Conservation (phyloP, 441 rosid genomes). For the Geranium incanum region DNA sequence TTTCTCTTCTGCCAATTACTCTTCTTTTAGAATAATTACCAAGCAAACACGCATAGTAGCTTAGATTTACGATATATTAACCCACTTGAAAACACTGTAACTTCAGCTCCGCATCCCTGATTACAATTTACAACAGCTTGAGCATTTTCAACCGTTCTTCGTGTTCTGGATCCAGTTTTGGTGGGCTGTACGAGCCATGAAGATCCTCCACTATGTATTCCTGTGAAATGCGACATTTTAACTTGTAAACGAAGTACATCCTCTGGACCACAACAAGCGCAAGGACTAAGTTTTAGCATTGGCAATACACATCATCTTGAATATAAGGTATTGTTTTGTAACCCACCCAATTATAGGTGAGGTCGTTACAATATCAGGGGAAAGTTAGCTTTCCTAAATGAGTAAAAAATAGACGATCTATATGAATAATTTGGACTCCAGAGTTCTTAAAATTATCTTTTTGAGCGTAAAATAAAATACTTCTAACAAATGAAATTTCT, state of each 20-base stretch:
- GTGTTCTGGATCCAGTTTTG: conserved; percentile 73
- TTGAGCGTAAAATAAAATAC: too few relatives aligned
- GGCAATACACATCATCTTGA: background rate
- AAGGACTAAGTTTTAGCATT: background rate
- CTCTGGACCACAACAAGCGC: background rate
- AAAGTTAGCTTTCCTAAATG: too few relatives aligned
- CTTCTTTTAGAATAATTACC: background rate
- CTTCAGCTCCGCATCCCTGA: conserved; percentile 5
- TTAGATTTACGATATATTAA: conserved; percentile 11
- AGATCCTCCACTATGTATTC: conserved; percentile 90
- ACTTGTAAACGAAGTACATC: too few relatives aligned
- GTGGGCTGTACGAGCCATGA: conserved; percentile 66
- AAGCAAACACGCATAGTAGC: conserved; percentile 2
- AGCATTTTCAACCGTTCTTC: conserved; percentile 67
- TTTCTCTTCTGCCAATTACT: background rate
- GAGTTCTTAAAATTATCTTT: too few relatives aligned
- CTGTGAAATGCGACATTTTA: conserved; percentile 21
- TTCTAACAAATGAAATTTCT: too few relatives aligned
- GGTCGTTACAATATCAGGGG: background rate
- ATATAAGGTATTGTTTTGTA: background rate
- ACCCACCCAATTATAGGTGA: background rate
- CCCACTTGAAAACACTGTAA: background rate
- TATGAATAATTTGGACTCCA: too few relatives aligned
- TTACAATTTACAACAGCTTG: conserved; percentile 52
- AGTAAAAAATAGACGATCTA: too few relatives aligned